Percentiles rank a stretch among this genome's conserved stretches.
Evolutionary conservation across 2,329 filamentous ascomycete species (phyloP).

Genomic region (Colletotrichum siamense): DNA sequence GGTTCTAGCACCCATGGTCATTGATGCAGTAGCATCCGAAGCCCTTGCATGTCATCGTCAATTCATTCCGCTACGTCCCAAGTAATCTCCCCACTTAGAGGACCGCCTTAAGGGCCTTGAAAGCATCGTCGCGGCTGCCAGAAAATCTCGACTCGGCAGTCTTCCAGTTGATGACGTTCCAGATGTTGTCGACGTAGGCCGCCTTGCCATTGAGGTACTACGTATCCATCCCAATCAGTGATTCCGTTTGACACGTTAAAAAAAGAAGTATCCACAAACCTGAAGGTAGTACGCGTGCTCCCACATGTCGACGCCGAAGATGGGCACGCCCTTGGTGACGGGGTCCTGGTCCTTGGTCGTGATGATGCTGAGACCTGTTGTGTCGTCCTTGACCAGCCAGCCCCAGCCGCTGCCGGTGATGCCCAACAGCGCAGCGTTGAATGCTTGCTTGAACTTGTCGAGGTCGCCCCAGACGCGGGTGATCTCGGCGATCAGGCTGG

Average conservation of each 20-base stretch:
- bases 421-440: conserved; percentile 68
- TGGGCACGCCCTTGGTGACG: conserved; percentile 66
- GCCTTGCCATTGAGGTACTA: conserved; percentile 80
- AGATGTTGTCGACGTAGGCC: conserved; percentile 77
- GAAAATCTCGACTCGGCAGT: conserved; percentile 68
- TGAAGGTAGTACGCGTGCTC: conserved; percentile 92
- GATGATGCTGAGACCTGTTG: conserved; percentile 68
- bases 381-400: conserved; percentile 76
- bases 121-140: conserved; percentile 50
- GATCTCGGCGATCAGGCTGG: conserved; percentile 67
- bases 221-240: conserved; percentile 31
- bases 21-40: too few relatives aligned
- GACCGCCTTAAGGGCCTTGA: conserved; percentile 48
- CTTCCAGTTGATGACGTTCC: conserved; percentile 82
- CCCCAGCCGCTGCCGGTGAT: conserved; percentile 90
- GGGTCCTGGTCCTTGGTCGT: conserved; percentile 90
- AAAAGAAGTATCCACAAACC: conserved; percentile 42
- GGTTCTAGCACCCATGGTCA: not conserved
- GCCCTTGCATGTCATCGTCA: not conserved
- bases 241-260: not conserved
- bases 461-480: conserved; percentile 71
- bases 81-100: conserved; percentile 34
- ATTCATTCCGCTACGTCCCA: not conserved
- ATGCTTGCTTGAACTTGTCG: conserved; percentile 68
- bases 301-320: conserved; percentile 89